phyloP scores from a whole-genome alignment of 208 protist species.

The Trypanosoma brucei region DNA sequence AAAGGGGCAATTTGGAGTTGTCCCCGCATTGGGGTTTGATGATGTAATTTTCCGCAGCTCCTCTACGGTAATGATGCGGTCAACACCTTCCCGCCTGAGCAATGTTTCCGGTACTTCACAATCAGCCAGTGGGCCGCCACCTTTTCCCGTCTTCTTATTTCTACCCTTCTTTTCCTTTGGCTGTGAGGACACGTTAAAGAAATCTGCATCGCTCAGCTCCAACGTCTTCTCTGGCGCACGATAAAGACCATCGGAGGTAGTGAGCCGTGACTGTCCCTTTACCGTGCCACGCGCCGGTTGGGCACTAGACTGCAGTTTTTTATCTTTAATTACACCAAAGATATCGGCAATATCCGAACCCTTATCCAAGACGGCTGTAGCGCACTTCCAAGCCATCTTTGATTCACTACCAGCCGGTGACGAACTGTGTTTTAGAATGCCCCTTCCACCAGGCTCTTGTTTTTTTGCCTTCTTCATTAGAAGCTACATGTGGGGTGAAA shows the following conservation, averaged over 20 bases:
- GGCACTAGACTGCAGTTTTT: not conserved
- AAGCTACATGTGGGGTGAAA: too few species aligned
- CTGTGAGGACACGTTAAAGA: conserved; percentile 54
- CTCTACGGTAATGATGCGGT: conserved; percentile 70
- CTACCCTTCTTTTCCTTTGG: not conserved
- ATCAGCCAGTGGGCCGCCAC: not conserved
- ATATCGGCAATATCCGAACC: conserved; percentile 26
- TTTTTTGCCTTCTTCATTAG: too few species aligned
- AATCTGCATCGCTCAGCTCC: conserved; percentile 71
- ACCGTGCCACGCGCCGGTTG: not conserved
- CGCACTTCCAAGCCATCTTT: not conserved
- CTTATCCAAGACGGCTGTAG: not conserved
- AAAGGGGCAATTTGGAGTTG: conserved; percentile 87
- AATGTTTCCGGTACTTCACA: conserved; percentile 13
- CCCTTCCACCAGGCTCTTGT: too few species aligned
- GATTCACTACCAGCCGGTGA: not conserved
- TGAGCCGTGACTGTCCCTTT: not conserved
- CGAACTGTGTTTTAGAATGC: not conserved
- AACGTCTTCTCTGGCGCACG: conserved; percentile 66
- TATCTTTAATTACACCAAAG: conserved; percentile 18
- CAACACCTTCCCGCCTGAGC: conserved; percentile 57
- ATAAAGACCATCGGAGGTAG: conserved; percentile 65
- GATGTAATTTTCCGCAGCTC: conserved; percentile 82
- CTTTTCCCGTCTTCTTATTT: not conserved
- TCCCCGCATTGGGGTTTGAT: conserved; percentile 59